A percentile compares a stretch with the other conserved stretches of the same genome.
These are phyloP conservation scores for Orbilia oligospora DNA, from an alignment of 2,329 filamentous ascomycete genomes.

Conservation along the genomic window DNA sequence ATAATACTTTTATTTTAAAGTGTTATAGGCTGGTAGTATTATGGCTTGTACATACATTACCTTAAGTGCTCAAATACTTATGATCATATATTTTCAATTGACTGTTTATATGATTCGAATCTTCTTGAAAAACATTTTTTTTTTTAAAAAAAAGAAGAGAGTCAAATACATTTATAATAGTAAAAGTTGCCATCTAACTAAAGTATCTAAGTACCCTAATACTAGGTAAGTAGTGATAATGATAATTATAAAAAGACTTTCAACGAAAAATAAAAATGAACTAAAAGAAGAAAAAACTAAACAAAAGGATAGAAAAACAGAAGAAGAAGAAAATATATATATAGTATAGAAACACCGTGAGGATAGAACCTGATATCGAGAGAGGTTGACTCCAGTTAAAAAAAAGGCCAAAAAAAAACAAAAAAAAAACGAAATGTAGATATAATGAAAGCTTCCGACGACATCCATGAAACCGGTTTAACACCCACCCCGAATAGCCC, in stretches of 20 bases:
- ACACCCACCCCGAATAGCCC: not conserved
- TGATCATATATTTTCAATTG: not conserved
- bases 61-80: not conserved
- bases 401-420: too few species aligned
- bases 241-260: too few species aligned
- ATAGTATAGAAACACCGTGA: not conserved
- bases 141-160: too few species aligned
- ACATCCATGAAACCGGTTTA: constrained; percentile 1
- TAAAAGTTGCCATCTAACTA: constrained; percentile 16
- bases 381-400: constrained; percentile 6
- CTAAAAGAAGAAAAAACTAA: not conserved
- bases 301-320: not conserved
- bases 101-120: not conserved
- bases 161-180: constrained; percentile 8
- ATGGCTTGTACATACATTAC: constrained; percentile 51
- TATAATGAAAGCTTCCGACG: constrained; percentile 7
- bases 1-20: constrained; percentile 1
- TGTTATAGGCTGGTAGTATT: constrained; percentile 55
- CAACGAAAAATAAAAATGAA: not conserved
- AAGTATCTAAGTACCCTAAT: too few species aligned
- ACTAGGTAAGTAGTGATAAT: too few species aligned
- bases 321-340: too few species aligned
- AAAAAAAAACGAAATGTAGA: not conserved
- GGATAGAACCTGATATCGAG: not conserved
- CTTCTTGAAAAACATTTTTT: not conserved